phyloP scores from a whole-genome alignment of 768 basidiomycete genomes.

The Naganishia kalamii region DNA sequence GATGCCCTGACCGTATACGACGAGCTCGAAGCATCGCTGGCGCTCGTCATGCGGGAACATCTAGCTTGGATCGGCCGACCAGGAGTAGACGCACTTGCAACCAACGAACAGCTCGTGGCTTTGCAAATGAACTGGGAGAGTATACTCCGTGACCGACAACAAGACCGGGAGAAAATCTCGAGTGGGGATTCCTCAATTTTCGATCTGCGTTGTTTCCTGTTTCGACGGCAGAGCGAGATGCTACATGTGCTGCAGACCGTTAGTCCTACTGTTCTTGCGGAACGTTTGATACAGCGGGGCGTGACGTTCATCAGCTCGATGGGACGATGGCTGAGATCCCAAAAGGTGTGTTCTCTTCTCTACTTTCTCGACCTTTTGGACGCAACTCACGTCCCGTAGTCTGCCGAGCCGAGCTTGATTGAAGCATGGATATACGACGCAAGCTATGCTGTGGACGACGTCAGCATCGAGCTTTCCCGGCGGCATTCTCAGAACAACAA shows the following conservation, averaged over 20 bases:
- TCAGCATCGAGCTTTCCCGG: slow-evolving; percentile 2
- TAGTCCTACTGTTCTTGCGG: neutral
- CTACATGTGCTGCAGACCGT: neutral
- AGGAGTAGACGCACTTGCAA: neutral
- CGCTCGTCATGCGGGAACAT: slow-evolving; percentile 29
- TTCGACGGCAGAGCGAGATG: slow-evolving; percentile 7
- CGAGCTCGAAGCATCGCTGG: slow-evolving; percentile 80
- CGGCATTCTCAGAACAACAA: neutral
- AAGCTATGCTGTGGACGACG: slow-evolving; percentile 5
- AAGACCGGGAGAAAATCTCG: slow-evolving; percentile 18
- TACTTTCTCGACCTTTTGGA: neutral
- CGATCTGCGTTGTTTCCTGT: slow-evolving; percentile 11
- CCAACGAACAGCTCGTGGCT: slow-evolving; percentile 1
- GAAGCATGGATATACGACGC: slow-evolving; percentile 21
- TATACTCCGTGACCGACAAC: slow-evolving; percentile 27
- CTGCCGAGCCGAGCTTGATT: slow-evolving; percentile 4
- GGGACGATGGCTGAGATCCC: slow-evolving; percentile 65
- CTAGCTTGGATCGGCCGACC: slow-evolving; percentile 18
- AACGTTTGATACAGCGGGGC: slow-evolving; percentile 50
- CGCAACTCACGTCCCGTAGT: neutral
- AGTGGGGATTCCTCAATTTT: slow-evolving; percentile 8
- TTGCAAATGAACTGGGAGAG: neutral
- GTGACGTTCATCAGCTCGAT: slow-evolving; percentile 70
- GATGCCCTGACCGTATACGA: slow-evolving; percentile 84
- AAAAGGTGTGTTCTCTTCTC: slow-evolving; percentile 29